Evolutionary conservation across 768 basidiomycete species (phyloP).

Genomic region (Strobilomyces confusus): DNA sequence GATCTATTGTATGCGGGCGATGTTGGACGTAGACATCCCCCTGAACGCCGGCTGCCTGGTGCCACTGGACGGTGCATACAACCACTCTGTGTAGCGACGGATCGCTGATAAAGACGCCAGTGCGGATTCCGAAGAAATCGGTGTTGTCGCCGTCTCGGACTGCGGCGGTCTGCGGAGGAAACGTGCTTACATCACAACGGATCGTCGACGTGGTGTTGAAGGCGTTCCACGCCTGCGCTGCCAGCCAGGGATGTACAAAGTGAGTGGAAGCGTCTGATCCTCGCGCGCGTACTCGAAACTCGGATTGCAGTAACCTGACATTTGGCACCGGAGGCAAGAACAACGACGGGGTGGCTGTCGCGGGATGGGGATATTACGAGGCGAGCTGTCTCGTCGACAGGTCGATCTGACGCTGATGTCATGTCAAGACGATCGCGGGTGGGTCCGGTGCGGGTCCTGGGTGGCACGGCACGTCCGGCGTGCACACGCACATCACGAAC

Average conservation of each 20-base stretch:
- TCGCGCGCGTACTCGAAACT: not conserved
- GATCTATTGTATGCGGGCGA: slow-evolving; percentile 85
- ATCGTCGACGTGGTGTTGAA: slow-evolving; percentile 92
- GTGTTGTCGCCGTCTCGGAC: slow-evolving; percentile 79
- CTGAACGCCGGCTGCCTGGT: slow-evolving; percentile 93
- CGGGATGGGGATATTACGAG: slow-evolving; percentile 92
- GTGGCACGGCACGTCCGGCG: slow-evolving; percentile 92
- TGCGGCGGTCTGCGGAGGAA: slow-evolving; percentile 90
- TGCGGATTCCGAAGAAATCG: slow-evolving; percentile 76
- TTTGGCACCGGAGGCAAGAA: slow-evolving; percentile 89
- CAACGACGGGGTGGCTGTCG: slow-evolving; percentile 64
- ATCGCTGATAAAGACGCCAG: slow-evolving; percentile 31
- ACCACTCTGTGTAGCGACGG: not conserved
- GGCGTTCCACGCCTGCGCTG: slow-evolving; percentile 88
- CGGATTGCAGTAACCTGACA: slow-evolving; percentile 65
- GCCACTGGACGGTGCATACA: slow-evolving; percentile 64
- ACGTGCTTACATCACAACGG: slow-evolving; percentile 88
- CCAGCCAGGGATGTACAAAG: slow-evolving; percentile 94
- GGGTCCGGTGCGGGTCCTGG: slow-evolving; percentile 86
- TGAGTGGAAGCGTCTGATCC: slow-evolving; percentile 32
- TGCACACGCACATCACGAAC: slow-evolving; percentile 92
- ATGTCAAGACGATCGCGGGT: slow-evolving; percentile 74
- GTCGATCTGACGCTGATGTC: not conserved
- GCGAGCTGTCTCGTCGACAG: slow-evolving; percentile 29
- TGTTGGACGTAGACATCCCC: slow-evolving; percentile 85